These are phyloP conservation scores for Skeletonema potamos DNA, from an alignment of 108 stramenopile species.

Conservation along the genomic window DNA sequence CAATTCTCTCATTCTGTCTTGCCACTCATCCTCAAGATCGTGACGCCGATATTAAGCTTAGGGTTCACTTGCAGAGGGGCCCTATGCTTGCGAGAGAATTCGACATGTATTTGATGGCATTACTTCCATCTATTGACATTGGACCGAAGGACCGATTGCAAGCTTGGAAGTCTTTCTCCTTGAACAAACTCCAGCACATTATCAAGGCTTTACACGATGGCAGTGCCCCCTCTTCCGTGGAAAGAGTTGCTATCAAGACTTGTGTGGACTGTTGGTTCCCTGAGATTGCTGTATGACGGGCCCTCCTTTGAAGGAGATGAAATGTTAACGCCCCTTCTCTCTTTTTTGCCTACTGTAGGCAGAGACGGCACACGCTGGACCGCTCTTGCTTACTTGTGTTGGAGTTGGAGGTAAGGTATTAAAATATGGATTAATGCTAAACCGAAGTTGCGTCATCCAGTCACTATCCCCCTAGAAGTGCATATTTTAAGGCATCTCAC, in stretches of 20 bases:
- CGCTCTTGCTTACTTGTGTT: background rate
- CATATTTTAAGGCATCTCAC: too few species aligned
- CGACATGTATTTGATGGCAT: slow-evolving; percentile 24
- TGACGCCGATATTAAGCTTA: slow-evolving; percentile 18
- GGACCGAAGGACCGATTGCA: slow-evolving; percentile 17
- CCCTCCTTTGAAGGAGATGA: background rate
- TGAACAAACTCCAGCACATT: background rate
- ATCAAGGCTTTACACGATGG: background rate
- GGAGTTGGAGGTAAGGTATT: background rate
- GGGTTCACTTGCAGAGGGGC: slow-evolving; percentile 12
- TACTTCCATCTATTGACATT: slow-evolving; percentile 5
- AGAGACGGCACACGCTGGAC: background rate
- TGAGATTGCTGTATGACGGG: background rate
- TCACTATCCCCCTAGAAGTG: too few species aligned
- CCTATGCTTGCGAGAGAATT: slow-evolving; percentile 33
- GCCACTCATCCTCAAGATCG: slow-evolving; percentile 35
- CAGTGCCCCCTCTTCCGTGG: background rate
- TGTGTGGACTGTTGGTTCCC: background rate
- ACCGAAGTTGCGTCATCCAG: background rate
- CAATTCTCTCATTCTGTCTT: slow-evolving; percentile 35
- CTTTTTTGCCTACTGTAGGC: background rate
- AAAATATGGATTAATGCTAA: background rate
- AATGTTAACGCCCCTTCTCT: background rate
- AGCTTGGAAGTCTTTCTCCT: slow-evolving; percentile 27
- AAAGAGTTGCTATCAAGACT: background rate